These are phyloP conservation scores for Leccinum arenicola DNA, from an alignment of 768 basidiomycete species.

Conservation along the genomic window DNA sequence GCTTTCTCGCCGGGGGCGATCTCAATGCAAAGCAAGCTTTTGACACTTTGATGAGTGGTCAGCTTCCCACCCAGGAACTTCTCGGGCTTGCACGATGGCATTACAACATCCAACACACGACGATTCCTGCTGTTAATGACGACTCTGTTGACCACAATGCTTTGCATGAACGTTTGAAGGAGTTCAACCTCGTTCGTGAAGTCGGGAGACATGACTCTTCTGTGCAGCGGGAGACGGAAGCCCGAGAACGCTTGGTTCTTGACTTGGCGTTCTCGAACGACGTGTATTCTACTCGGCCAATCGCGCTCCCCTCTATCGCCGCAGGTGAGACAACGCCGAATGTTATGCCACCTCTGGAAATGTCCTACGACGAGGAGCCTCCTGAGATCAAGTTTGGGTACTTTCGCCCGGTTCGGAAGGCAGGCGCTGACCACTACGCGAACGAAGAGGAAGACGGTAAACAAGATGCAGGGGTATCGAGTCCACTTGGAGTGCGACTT, in stretches of 20 bases:
- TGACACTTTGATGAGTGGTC: slow-evolving; percentile 48
- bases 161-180: slow-evolving; percentile 38
- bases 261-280: slow-evolving; percentile 61
- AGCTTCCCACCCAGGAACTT: slow-evolving; percentile 40
- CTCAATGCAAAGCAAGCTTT: slow-evolving; percentile 52
- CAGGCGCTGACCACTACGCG: slow-evolving; percentile 25
- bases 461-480: slow-evolving; percentile 24
- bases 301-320: slow-evolving; percentile 23
- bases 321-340: slow-evolving; percentile 9
- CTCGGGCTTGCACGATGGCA: slow-evolving; percentile 50
- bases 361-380: slow-evolving; percentile 54
- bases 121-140: slow-evolving; percentile 43
- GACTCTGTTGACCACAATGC: slow-evolving; percentile 33
- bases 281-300: slow-evolving; percentile 48
- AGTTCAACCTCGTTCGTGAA: slow-evolving; percentile 42
- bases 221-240: slow-evolving; percentile 47
- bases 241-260: slow-evolving; percentile 58
- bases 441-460: slow-evolving; percentile 20
- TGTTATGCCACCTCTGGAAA: slow-evolving; percentile 25
- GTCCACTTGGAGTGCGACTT: slow-evolving; percentile 55
- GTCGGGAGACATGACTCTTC: slow-evolving; percentile 38
- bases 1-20: slow-evolving; percentile 56
- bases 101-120: slow-evolving; percentile 43
- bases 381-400: slow-evolving; percentile 62
- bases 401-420: slow-evolving; percentile 47